Conservation (phyloP, 1,139 yeast species). For the Chernovozyma aurita region DNA sequence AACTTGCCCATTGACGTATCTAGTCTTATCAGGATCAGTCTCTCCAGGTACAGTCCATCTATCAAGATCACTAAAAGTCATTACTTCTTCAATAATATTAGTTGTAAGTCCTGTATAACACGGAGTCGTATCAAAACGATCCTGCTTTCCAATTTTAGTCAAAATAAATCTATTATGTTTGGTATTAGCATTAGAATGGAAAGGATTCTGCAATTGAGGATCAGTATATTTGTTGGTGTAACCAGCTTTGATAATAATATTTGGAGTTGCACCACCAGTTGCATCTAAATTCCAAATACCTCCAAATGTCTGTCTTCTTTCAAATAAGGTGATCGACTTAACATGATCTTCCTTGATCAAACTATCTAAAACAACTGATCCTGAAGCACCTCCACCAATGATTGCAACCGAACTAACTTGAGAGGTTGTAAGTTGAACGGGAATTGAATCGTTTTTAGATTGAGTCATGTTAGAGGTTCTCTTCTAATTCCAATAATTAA, state of each 20-base stretch:
- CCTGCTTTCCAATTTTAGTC: conserved; percentile 11
- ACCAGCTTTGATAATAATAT: conserved; percentile 21
- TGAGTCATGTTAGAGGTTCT: neutral
- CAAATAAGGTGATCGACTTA: conserved; percentile 22
- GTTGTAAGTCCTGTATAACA: conserved; percentile 35
- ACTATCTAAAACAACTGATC: conserved; percentile 40
- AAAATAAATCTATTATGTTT: conserved; percentile 7
- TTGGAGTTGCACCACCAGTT: conserved; percentile 15
- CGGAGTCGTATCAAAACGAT: conserved; percentile 33
- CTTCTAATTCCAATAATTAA: no score
- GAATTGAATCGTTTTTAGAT: neutral
- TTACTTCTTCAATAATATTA: conserved; percentile 38
- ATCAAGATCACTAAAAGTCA: conserved; percentile 40
- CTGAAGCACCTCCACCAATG: conserved; percentile 53
- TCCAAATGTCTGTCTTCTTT: conserved; percentile 25
- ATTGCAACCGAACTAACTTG: conserved; percentile 34
- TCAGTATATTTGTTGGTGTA: conserved; percentile 17
- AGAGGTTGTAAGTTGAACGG: neutral
- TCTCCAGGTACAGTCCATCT: conserved; percentile 25
- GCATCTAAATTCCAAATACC: conserved; percentile 32
- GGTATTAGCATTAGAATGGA: conserved; percentile 8
- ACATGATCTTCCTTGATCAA: conserved; percentile 28
- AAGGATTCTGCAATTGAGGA: conserved; percentile 30
- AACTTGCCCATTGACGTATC: conserved; percentile 23
- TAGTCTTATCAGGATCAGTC: conserved; percentile 19